phyloP scores from a whole-genome alignment of 2,329 filamentous ascomycete species.

The Verticillium zaregamsianum region DNA sequence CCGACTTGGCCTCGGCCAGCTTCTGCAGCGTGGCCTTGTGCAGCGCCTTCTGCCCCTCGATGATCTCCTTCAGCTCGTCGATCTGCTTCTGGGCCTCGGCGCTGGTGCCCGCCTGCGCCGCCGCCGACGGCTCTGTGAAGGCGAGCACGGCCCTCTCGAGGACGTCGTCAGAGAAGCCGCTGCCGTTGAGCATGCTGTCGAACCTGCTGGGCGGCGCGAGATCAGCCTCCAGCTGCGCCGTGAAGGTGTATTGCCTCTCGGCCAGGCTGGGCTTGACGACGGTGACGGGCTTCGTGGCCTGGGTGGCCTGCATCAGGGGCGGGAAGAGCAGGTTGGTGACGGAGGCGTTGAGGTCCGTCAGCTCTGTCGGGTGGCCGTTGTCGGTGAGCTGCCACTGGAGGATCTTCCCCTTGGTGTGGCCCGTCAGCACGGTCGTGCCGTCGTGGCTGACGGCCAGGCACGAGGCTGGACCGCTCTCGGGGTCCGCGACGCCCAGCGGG shows the following conservation, averaged over 20 bases:
- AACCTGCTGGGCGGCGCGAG: slow-evolving; percentile 37
- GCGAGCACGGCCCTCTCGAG: slow-evolving; percentile 47
- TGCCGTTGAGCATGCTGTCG: slow-evolving; percentile 36
- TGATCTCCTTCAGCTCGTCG: slow-evolving; percentile 32
- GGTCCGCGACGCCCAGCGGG: slow-evolving; percentile 53
- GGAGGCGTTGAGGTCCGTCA: slow-evolving; percentile 72
- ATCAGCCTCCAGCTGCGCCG: slow-evolving; percentile 54
- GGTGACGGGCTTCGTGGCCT: slow-evolving; percentile 46
- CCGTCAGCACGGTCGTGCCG: slow-evolving; percentile 73
- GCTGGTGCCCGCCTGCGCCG: slow-evolving; percentile 22
- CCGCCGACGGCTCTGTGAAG: slow-evolving; percentile 29
- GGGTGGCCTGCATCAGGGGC: slow-evolving; percentile 50
- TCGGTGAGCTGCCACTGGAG: slow-evolving; percentile 76
- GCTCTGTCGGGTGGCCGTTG: slow-evolving; percentile 60
- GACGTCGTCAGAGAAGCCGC: slow-evolving; percentile 41
- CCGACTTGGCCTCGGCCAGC: slow-evolving; percentile 20
- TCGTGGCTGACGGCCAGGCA: slow-evolving; percentile 78
- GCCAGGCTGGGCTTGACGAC: slow-evolving; percentile 79
- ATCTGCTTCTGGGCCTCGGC: slow-evolving; percentile 22
- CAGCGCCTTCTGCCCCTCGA: slow-evolving; percentile 30
- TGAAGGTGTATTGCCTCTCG: slow-evolving; percentile 61
- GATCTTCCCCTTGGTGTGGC: slow-evolving; percentile 76
- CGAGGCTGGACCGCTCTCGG: slow-evolving; percentile 61
- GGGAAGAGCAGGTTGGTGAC: slow-evolving; percentile 79
- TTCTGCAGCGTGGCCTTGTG: slow-evolving; percentile 27